Base-by-base conservation (phyloP, 257 asterid species). In the Linderniella brevidens region DNA sequence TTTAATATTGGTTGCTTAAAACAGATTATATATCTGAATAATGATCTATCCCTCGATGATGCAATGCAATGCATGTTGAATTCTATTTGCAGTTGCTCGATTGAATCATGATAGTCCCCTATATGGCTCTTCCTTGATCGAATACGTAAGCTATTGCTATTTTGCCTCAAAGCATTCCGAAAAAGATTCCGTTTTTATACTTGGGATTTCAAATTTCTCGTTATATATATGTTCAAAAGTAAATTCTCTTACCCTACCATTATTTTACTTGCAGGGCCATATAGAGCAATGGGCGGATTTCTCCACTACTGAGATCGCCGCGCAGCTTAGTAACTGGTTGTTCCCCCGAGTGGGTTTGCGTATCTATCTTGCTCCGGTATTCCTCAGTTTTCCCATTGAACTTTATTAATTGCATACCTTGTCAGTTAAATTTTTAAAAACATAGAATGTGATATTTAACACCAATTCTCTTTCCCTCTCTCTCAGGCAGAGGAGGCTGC, bases 401-500 rank as follows among this genome's bases (percentile, higher is more conserved):
- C n/a, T 6, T 25, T 6, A 25, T 25, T 25, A 25, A 6, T 25
- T 25, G 32, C 32, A n/a, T n/a, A n/a, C n/a, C n/a, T n/a, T n/a
- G n/a, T n/a, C n/a, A n/a, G n/a, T n/a, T n/a, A n/a, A n/a, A n/a
- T n/a, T n/a, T 25, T 3, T 25, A 25, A 25, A 6, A 25, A 25
- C 6, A 3, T 25, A 25, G 32, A 25, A 25, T 25, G 32, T 25
- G 32, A 25, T 25, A 25, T 25, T 25, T 25, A 25, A 25, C 10
- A 4, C 9, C 13, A 5, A 12, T 12, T n/a, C 36, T 35, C 0
- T 25, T 25, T 11, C 61, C 19, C 45, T 43, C 17, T 8, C 9
- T 15, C 43, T 4, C 40, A 88, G 98, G 80, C 70, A 15, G 98
- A 88, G 72, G 98, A 88, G 57, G 69, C 57, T 56, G 72, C 80